Conservation (phyloP, 2,329 filamentous ascomycete genomes). For the Colletotrichum scovillei region DNA sequence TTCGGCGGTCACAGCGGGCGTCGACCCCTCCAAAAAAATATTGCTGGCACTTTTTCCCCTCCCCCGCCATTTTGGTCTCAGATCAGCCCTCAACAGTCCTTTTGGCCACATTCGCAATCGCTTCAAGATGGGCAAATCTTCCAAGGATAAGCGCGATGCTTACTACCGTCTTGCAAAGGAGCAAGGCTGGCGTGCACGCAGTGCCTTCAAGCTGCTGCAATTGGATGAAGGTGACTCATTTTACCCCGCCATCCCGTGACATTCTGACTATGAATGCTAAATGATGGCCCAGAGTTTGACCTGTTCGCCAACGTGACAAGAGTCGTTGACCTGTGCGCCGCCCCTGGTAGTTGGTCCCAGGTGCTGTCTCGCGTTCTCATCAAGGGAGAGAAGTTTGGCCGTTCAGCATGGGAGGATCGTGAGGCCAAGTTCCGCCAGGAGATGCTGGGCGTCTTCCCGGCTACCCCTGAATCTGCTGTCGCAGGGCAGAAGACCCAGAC, state of each 20-base stretch:
- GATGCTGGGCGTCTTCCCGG: constrained; percentile 64
- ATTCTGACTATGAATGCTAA: neutral
- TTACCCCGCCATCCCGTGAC: neutral
- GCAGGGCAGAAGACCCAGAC: neutral
- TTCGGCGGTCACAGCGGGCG: constrained; percentile 34
- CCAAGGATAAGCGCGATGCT: constrained; percentile 97
- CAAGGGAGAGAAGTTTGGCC: constrained; percentile 90
- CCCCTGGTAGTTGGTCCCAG: constrained; percentile 97
- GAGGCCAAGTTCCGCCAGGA: constrained; percentile 74
- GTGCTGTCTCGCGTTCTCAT: constrained; percentile 94
- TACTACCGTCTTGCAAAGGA: constrained; percentile 99
- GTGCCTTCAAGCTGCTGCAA: constrained; percentile 96
- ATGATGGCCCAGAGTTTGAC: constrained; percentile 78
- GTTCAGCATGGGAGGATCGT: constrained; percentile 87
- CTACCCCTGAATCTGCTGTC: neutral
- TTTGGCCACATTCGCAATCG: neutral
- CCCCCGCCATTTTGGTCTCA: neutral
- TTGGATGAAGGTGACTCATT: constrained; percentile 77
- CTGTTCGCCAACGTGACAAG: constrained; percentile 90
- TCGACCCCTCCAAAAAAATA: constrained; percentile 28
- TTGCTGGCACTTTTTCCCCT: neutral
- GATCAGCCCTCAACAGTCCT: neutral
- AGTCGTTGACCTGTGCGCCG: constrained; percentile 95
- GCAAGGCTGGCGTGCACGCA: constrained; percentile 96
- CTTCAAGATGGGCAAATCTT: constrained; percentile 87